Evolutionary conservation across 495 filamentous ascomycete species (phyloP), one percentile per base, ranked within the genome.

Genomic region (Penicillium canescens): DNA sequence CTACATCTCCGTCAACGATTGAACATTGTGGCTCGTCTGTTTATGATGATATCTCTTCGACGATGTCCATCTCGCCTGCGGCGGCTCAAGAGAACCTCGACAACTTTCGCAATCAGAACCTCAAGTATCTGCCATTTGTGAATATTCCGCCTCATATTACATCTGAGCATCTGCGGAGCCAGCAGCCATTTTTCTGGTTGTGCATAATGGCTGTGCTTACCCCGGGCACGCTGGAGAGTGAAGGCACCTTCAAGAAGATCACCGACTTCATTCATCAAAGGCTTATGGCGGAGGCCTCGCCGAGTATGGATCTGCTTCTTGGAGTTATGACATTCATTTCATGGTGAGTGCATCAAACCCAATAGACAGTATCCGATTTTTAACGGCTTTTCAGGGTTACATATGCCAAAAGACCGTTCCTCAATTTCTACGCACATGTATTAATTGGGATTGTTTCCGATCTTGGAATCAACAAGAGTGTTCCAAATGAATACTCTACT

Each of bases 221-320:
- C 6, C 66, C 51, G 42, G 69, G 59, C 0, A 61, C 65, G 6
- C 56, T 60, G 7, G 60, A 72, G 40, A 76, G 78, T 40, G 60
- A 68, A 1, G 51, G 46, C 1, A 50, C 81, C 2, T 66, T 67
- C 20, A 65, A 59, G 20, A 67, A 72, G 42, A 59, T 77, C 46
- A 74, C 71, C 58, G 65, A 60, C 36, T 65, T 74, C 7, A 49
- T 83, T 12, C 72, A 73, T 2, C 70, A 80, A 36, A 74, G 75
- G 54, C 60, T 82, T 46, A 55, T 83, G 7, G 54, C 81, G n/a
- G 72, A 79, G 9, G 52, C 66, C 24, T 68, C 76, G n/a, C 76
- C 74, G 57, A 80, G 62, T 47, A 59, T 85, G 21, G 83, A 85
- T 52, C 67, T 85, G 23, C 73, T 86, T 5, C 65, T 80, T n/a